Evolutionary conservation across 768 basidiomycete genomes (phyloP).

Genomic region (Lactarius psammicola): DNA sequence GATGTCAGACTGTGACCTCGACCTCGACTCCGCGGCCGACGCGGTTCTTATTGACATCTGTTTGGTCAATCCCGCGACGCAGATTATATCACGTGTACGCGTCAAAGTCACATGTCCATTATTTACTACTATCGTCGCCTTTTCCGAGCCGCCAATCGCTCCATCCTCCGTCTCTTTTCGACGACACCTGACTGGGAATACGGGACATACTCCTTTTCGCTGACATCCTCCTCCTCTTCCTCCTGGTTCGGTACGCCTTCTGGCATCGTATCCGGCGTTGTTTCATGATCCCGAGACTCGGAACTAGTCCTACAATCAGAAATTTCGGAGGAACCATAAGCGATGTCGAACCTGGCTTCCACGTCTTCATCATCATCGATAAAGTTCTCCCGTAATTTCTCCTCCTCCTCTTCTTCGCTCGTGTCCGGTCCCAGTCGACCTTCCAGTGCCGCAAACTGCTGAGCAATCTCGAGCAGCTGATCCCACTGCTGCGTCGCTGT

Average conservation of each 20-base stretch:
- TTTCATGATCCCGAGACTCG: constrained; percentile 3
- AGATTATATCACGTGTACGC: constrained; percentile 23
- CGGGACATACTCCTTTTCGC: background rate
- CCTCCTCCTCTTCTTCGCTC: constrained; percentile 45
- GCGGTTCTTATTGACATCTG: constrained; percentile 20
- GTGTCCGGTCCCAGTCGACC: constrained; percentile 38
- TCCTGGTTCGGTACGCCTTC: background rate
- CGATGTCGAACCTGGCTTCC: constrained; percentile 15
- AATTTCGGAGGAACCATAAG: background rate
- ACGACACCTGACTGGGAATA: constrained; percentile 8
- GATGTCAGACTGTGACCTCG: constrained; percentile 3
- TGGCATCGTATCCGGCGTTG: background rate
- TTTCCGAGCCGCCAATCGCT: constrained; percentile 11
- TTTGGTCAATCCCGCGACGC: constrained; percentile 20
- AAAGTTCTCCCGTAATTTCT: constrained; percentile 34
- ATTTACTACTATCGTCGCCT: background rate
- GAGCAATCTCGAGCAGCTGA: constrained; percentile 40
- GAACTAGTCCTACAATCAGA: background rate
- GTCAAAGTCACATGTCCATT: constrained; percentile 21
- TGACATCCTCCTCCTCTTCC: background rate
- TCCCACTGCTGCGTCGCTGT: constrained; percentile 48
- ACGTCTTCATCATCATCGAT: constrained; percentile 32
- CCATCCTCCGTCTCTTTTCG: constrained; percentile 23
- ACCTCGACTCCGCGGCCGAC: background rate
- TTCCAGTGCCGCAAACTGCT: constrained; percentile 42